phyloP scores from a whole-genome alignment of 176 grass and related monocot genomes.

The Musa schizocarpa region DNA sequence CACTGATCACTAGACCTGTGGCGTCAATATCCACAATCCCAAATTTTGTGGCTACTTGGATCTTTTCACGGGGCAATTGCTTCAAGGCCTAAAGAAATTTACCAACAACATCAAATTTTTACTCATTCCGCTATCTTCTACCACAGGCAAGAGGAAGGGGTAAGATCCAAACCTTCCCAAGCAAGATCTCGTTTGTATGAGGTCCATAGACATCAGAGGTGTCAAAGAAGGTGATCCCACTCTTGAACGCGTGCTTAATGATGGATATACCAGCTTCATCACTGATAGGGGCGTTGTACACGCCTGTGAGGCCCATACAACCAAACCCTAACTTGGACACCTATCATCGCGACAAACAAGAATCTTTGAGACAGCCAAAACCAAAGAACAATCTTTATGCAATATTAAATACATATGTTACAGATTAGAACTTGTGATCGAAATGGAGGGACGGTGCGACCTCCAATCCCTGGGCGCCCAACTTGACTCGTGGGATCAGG shows the following conservation, averaged over 20 bases:
- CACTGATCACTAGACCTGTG: background rate
- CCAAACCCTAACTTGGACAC: conserved; percentile 85
- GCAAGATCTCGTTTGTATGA: conserved; percentile 55
- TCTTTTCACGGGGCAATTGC: conserved; percentile 53
- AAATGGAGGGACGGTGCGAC: background rate
- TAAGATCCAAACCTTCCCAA: conserved; percentile 43
- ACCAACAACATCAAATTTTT: background rate
- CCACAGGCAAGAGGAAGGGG: background rate
- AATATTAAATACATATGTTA: no score
- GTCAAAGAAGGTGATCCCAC: conserved; percentile 77
- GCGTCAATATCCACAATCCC: background rate
- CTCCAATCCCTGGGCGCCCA: conserved; percentile 43
- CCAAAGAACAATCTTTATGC: background rate
- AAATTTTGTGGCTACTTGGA: conserved; percentile 80
- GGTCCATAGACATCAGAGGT: conserved; percentile 66
- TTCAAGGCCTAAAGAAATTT: conserved; percentile 46
- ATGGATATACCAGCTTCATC: conserved; percentile 47
- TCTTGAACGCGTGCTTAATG: conserved; percentile 57
- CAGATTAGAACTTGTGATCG: background rate
- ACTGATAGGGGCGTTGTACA: conserved; percentile 39
- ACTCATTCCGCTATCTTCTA: background rate
- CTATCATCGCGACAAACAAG: conserved; percentile 17
- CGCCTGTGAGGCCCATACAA: conserved; percentile 50
- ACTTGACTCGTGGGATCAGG: conserved; percentile 29
- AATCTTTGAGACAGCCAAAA: background rate